Evolutionary conservation across 257 asterid species (phyloP).

Genomic region (Cruciata laevipes): DNA sequence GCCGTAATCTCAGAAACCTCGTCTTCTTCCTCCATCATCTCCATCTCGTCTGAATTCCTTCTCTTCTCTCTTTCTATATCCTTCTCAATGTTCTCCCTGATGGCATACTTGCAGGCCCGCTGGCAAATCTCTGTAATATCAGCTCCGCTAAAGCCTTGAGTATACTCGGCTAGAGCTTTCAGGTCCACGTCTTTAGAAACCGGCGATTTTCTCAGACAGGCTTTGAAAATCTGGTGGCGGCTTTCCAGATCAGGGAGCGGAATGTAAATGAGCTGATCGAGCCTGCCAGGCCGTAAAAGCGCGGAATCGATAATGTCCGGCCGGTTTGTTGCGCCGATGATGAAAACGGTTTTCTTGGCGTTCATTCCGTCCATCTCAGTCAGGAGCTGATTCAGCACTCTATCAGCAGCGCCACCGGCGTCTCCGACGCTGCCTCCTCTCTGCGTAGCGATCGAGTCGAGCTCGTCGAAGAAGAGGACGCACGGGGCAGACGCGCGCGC

Average conservation of each 20-base stretch:
- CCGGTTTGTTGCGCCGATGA: conserved; percentile 80
- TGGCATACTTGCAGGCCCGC: too few relatives aligned
- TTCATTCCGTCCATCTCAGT: too few relatives aligned
- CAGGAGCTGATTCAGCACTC: conserved; percentile 85
- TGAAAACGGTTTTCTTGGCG: conserved; percentile 32
- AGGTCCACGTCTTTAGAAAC: conserved; percentile 69
- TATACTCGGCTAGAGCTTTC: conserved; percentile 72
- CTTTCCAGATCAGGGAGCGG: too few relatives aligned
- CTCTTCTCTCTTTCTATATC: conserved; percentile 71
- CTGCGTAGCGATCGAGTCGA: conserved; percentile 21
- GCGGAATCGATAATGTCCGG: conserved; percentile 87
- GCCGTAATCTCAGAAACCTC: conserved; percentile 67
- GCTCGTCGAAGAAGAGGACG: conserved; percentile 79
- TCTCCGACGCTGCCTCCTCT: conserved; percentile 79
- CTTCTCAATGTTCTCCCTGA: conserved; percentile 48
- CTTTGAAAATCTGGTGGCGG: conserved; percentile 56
- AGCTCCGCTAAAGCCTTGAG: conserved; percentile 23
- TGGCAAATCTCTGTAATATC: too few relatives aligned
- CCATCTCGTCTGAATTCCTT: conserved; percentile 70
- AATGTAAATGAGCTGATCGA: too few relatives aligned
- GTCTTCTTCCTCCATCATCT: conserved; percentile 61
- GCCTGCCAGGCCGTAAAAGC: conserved; percentile 65
- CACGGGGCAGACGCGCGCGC: conserved; percentile 90
- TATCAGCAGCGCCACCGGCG: conserved; percentile 87
- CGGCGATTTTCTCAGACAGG: conserved; percentile 78